Conservation (phyloP, 345 rosid genomes). For the Kernera saxatilis region DNA sequence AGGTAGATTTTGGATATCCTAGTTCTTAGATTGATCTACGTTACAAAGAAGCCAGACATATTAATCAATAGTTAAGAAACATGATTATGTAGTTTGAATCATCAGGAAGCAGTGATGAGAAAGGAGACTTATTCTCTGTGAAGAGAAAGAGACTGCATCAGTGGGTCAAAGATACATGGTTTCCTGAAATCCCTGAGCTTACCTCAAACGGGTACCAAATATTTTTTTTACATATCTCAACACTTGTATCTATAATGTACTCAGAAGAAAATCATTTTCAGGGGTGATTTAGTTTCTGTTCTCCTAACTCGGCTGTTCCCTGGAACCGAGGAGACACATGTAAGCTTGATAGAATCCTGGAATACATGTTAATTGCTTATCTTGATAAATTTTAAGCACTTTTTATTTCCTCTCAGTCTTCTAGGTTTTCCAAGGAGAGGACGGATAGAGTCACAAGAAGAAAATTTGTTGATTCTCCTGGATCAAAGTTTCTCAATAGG, state of each 20-base stretch:
- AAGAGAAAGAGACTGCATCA: constrained; percentile 54
- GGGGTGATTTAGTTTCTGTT: constrained; percentile 50
- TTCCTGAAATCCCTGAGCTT: constrained; percentile 43
- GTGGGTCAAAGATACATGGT: constrained; percentile 44
- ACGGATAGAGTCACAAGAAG: constrained; percentile 24
- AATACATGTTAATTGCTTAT: not conserved
- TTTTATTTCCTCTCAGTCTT: constrained; percentile 32
- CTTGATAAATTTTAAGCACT: constrained; percentile 17
- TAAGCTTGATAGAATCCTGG: constrained; percentile 32
- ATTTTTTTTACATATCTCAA: not conserved
- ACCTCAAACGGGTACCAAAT: constrained; percentile 42
- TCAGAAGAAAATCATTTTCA: constrained; percentile 27
- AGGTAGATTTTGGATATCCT: constrained; percentile 14
- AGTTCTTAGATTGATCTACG: not conserved
- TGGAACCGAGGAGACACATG: constrained; percentile 35
- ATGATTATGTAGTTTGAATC: constrained; percentile 12
- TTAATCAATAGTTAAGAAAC: constrained; percentile 1
- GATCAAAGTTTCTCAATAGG: constrained; percentile 26
- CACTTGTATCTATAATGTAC: constrained; percentile 23
- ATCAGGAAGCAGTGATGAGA: constrained; percentile 37
- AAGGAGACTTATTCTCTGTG: constrained; percentile 38
- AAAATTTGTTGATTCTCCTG: constrained; percentile 24
- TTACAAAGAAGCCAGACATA: not conserved
- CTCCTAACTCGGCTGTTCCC: constrained; percentile 53
- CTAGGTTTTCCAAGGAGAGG: constrained; percentile 20